Base-by-base conservation (phyloP, 1,139 yeast species). In the Taiozyma sp. region DNA sequence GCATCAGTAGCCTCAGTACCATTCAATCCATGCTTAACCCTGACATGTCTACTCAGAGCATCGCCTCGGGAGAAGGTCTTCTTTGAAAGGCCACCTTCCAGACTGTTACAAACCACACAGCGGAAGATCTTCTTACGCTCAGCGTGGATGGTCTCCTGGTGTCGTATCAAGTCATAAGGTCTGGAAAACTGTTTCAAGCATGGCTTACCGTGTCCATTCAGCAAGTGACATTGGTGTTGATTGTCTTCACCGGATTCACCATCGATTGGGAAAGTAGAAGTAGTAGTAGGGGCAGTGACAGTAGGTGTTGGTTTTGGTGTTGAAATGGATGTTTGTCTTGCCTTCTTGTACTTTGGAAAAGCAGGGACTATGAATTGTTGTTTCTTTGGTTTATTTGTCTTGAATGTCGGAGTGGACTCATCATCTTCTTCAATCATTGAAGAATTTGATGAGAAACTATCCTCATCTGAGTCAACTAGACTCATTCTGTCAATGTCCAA, bases 131-230 rank as follows among this genome's bases (percentile, higher is more conserved):
- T 87, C 68, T 93, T 86, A 68, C 85, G 87, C 50, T 87, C 77
- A 2, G 97, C 93, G 68, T 93, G 99, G 50, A 93, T 93, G 0
- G 98, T 91, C 65, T 93, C 97, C 69, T 91, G 97, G 68, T 93
- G 98, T 62, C 99, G 80, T 32, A 91, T 86, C 63, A 93, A 76
- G 71, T 93, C 99, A 64, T 93, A 93, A 34, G 97, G 95, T 61
- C 99, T 79, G 19, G 97, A 89, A 66, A 93, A 93, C 56, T 86
- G 80, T 62, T 95, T 88, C 58, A 81, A 73, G 67, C 98, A 91
- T 48, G 81, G 76, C 57, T 77, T 74, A 45, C 84, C 81, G 3
- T 83, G 77, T 21, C 72, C 62, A 62, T 83, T 85, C 21, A 79
- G 69, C 65, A 86, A 72, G 51, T 77, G 77, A 65, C 90, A 83